A percentile compares a stretch with the other conserved stretches of the same genome.
Evolutionary conservation across 345 rosid species (phyloP).

Genomic region (Carallia pectinifolia): DNA sequence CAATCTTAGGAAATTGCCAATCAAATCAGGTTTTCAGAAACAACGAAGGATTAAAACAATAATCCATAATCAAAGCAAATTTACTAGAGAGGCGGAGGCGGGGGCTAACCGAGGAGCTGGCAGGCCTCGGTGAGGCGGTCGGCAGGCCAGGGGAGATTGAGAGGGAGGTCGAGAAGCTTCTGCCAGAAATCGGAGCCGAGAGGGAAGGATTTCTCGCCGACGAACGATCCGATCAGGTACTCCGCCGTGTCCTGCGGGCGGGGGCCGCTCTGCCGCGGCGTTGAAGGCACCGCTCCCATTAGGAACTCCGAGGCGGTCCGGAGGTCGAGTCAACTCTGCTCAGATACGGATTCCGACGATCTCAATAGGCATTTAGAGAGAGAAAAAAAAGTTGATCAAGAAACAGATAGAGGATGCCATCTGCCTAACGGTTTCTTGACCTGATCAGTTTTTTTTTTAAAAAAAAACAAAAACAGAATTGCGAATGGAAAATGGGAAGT

Average conservation of each 20-base stretch:
- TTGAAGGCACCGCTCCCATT: constrained; percentile 92
- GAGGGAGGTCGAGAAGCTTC: constrained; percentile 83
- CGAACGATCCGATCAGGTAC: constrained; percentile 69
- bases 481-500: constrained; percentile 1
- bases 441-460: constrained; percentile 13
- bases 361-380: constrained; percentile 24
- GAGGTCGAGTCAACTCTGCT: constrained; percentile 33
- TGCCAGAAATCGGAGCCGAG: constrained; percentile 90
- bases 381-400: too few species aligned
- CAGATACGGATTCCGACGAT: constrained; percentile 37
- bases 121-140: constrained; percentile 70
- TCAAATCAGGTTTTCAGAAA: too few species aligned
- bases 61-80: too few species aligned
- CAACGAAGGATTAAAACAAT: too few species aligned
- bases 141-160: constrained; percentile 65
- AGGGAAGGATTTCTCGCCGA: constrained; percentile 92
- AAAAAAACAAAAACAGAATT: constrained; percentile 1
- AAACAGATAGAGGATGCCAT: too few species aligned
- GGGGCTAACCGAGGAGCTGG: constrained; percentile 61
- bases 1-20: too few species aligned
- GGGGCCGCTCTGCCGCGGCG: constrained; percentile 48
- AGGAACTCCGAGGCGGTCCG: constrained; percentile 1
- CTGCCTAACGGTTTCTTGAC: constrained; percentile 6
- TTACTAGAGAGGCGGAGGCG: background rate
- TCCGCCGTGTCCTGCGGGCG: constrained; percentile 57